A percentile compares a stretch with the other conserved stretches of the same genome.
Conservation (phyloP, 2,329 filamentous ascomycete species). For the Aspergillus pseudotamarii region DNA sequence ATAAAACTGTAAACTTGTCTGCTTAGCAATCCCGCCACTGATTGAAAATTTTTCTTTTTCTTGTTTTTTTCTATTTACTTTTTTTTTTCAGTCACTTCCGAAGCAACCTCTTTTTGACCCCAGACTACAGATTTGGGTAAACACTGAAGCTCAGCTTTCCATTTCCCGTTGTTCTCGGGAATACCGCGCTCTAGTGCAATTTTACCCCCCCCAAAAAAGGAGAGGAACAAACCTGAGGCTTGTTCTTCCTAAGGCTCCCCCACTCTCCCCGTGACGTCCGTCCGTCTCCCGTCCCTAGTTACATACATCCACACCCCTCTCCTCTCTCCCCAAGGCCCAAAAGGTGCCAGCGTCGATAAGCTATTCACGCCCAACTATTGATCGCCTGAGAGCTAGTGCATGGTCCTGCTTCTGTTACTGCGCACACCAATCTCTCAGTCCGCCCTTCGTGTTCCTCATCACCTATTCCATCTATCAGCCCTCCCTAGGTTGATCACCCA, state of each 20-base stretch:
- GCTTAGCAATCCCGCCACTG: not conserved
- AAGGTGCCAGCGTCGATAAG: slow-evolving; percentile 9
- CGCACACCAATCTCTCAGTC: not conserved
- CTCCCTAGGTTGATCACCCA: slow-evolving; percentile 1
- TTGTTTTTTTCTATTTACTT: not conserved
- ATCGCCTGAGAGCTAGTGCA: not conserved
- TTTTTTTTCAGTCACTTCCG: not conserved
- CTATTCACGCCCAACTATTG: not conserved
- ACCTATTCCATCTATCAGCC: not conserved
- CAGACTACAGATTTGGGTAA: too few species aligned
- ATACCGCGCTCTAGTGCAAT: not conserved
- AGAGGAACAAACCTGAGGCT: not conserved
- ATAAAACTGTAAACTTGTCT: not conserved
- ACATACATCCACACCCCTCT: slow-evolving; percentile 7
- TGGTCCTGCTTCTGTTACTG: not conserved
- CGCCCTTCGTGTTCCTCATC: not conserved
- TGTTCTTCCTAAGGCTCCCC: slow-evolving; percentile 1
- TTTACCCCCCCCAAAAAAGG: not conserved
- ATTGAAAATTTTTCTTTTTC: not conserved
- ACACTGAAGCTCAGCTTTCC: not conserved
- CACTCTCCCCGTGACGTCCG: slow-evolving; percentile 17
- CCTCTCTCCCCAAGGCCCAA: slow-evolving; percentile 26
- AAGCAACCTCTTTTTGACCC: not conserved
- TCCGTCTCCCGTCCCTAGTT: slow-evolving; percentile 9
- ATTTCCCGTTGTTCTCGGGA: not conserved